Base-by-base conservation (phyloP, 768 basidiomycete species). In the Hypholoma fasciculare region DNA sequence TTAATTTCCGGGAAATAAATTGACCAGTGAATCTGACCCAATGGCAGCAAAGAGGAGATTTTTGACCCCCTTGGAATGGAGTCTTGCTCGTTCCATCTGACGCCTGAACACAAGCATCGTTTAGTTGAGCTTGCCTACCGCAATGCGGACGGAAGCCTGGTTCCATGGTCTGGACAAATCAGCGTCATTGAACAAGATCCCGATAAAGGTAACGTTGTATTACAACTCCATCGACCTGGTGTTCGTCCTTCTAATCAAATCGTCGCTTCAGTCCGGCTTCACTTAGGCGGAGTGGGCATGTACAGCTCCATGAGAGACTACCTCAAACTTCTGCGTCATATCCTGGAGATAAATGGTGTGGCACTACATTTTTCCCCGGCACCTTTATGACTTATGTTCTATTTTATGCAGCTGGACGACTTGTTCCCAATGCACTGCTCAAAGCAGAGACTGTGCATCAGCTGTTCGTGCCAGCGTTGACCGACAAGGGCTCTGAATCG, bases 301-400 rank as follows among this genome's bases (percentile, higher is more conserved):
- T 70, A 65, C 54, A 61, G 65, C 12, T 69, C 72, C 26, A 62
- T 67, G 61, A 67, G 68, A 47, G 72, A 72, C 49, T 74, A 74
- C 55, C 65, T 74, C 46, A 61, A 68, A 40, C 61, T 75, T 34
- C 64, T 73, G 36, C 69, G 68, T 11, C 73, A 75, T 56, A 49
- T 75, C 6, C 57, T 75, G n/a, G 69, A 71, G 49, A 65, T 74
- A 19, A 62, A 73, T 52, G 65, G 71, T 68, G 62, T 23, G 48
- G 44, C 16, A 1, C 40, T 23, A 12, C 19, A 27, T 27, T 43
- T 23, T 49, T 12, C 13, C 37, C 7, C 47, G 26, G 9, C 4
- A 13, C n/a, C 36, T 14, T 30, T 19, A 56, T 40, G 5, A 19
- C 16, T 52, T 5, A 36, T 48, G 20, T 40, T 11, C 16, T 48